phyloP scores from a whole-genome alignment of 495 filamentous ascomycete species.

The Trichoderma reesei region DNA sequence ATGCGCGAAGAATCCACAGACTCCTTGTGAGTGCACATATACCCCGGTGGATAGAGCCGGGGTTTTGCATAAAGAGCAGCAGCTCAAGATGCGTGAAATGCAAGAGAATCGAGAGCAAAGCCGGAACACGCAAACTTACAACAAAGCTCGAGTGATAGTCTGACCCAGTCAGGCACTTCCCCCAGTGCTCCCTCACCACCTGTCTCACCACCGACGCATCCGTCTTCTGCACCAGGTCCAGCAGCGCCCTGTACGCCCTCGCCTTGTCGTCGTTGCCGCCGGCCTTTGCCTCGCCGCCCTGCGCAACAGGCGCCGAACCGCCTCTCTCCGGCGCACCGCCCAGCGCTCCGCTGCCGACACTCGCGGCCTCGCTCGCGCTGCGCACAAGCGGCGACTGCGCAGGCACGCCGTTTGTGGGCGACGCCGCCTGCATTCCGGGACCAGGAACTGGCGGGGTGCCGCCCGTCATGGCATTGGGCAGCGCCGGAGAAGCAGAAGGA shows the following conservation, averaged over 20 bases:
- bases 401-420: neutral
- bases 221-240: slow-evolving; percentile 20
- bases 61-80: neutral
- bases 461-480: neutral
- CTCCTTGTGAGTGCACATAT: too few species aligned
- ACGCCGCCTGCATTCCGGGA: neutral
- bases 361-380: neutral
- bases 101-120: neutral
- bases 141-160: slow-evolving; percentile 42
- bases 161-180: slow-evolving; percentile 39
- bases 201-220: slow-evolving; percentile 34
- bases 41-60: too few species aligned
- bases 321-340: neutral
- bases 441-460: neutral
- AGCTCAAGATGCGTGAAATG: neutral
- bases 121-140: slow-evolving; percentile 24
- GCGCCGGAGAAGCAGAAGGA: too few species aligned
- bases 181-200: slow-evolving; percentile 37
- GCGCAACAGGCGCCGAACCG: neutral
- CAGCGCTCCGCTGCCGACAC: neutral
- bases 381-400: neutral
- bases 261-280: neutral
- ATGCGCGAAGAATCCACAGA: too few species aligned
- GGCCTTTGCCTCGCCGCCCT: neutral
- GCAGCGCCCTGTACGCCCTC: neutral